Conservation (phyloP, 2,329 filamentous ascomycete species). For the Lachnellula subtilissima region DNA sequence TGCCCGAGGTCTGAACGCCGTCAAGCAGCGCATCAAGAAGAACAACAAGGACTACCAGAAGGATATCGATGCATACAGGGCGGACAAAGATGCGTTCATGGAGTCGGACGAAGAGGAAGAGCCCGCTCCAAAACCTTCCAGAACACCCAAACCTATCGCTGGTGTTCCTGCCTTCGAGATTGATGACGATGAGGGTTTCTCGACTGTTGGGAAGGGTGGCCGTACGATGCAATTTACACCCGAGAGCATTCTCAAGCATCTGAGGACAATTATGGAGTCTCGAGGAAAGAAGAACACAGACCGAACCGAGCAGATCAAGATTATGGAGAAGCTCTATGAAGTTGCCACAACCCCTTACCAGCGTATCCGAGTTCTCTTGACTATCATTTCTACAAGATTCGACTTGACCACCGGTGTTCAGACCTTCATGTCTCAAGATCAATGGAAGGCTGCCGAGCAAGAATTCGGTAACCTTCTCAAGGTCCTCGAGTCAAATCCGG, state of each 20-base stretch:
- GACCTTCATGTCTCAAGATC: slow-evolving; percentile 86
- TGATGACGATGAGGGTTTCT: slow-evolving; percentile 80
- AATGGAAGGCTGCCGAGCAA: slow-evolving; percentile 92
- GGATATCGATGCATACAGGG: slow-evolving; percentile 82
- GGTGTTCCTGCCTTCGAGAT: slow-evolving; percentile 42
- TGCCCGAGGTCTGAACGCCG: slow-evolving; percentile 87
- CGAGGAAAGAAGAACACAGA: slow-evolving; percentile 99
- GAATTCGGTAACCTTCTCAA: slow-evolving; percentile 75
- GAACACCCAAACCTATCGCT: slow-evolving; percentile 47
- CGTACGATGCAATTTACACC: slow-evolving; percentile 88
- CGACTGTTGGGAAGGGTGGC: slow-evolving; percentile 82
- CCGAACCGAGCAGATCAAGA: slow-evolving; percentile 85
- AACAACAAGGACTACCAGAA: slow-evolving; percentile 91
- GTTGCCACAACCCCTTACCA: slow-evolving; percentile 91
- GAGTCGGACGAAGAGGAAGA: slow-evolving; percentile 76
- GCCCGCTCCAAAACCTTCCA: slow-evolving; percentile 43
- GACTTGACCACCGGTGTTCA: slow-evolving; percentile 77
- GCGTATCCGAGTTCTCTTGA: slow-evolving; percentile 84
- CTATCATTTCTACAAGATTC: slow-evolving; percentile 88
- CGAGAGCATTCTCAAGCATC: slow-evolving; percentile 96
- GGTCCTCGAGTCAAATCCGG: slow-evolving; percentile 71
- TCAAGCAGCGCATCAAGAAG: slow-evolving; percentile 98
- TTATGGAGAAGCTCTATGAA: slow-evolving; percentile 93
- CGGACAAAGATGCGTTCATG: slow-evolving; percentile 83
- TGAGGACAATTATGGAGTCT: slow-evolving; percentile 88